Evolutionary conservation across 1,139 yeast species (phyloP), one percentile per base, ranked within the genome.

Genomic region (Ashbya aceris): DNA sequence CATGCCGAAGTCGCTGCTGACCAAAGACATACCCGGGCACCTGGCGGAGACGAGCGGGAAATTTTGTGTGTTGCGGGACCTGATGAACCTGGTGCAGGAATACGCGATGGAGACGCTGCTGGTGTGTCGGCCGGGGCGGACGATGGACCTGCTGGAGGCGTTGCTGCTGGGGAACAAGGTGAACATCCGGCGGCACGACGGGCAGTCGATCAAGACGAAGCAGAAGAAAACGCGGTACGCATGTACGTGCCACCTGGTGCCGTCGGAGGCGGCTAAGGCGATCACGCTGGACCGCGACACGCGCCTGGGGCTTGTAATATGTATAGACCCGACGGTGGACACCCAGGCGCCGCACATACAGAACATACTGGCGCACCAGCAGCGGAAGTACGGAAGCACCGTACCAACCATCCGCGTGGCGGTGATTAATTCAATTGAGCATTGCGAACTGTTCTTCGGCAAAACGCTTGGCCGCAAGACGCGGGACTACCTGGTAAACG

Each of bases 31-130:
- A 50, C 91, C 95, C 2, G 68, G 69, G 33, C 76, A 81, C 54
- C 62, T 89, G 41, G 83, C 83, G 9, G 89, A 82, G 40, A 80
- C 93, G 4, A 81, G 94, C 58, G 96, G 96, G 26, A 89, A 87
- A 59, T 87, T 87, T 62, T 71, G 71, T 45, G 84, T 81, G 1
- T 64, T 86, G 46, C 72, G 71, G 43, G 83, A 82, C 57, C 60
- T 81, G 43, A 56, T 80, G 34, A 61, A 65, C 6, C 51, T 69
- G 13, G 53, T 71, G 11, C 71, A 68, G 33, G 66, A 66, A 33
- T 61, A 60, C 27, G 55, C 61, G 33, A 55, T 74, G 30, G 64
- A 76, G 40, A 61, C 80, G 3, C 83, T 74, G 1, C 65, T 75
- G 41, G 70, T 71, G 27, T 73, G 74, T 27, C 67, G 77, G 44